phyloP scores from a whole-genome alignment of 2,329 filamentous ascomycete species.

The Stagonosporopsis cucurbitacearum region DNA sequence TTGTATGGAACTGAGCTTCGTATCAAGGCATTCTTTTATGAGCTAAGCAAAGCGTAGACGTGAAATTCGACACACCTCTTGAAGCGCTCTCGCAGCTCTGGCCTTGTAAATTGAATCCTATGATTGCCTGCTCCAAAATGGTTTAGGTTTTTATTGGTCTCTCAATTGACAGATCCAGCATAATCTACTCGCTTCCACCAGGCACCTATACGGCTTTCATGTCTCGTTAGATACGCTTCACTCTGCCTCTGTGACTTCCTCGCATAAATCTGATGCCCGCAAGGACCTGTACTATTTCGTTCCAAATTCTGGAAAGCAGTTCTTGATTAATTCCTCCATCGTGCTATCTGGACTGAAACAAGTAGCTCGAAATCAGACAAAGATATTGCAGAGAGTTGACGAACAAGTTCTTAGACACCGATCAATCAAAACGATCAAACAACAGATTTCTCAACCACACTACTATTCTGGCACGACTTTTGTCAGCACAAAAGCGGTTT shows the following conservation, averaged over 20 bases:
- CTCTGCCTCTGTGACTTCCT: constrained; percentile 1
- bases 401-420: too few species aligned
- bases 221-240: constrained; percentile 11
- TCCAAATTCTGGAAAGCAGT: neutral
- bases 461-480: too few species aligned
- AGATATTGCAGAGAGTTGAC: neutral
- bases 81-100: too few species aligned
- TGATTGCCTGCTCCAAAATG: too few species aligned
- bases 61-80: too few species aligned
- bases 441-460: too few species aligned
- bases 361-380: neutral
- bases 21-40: too few species aligned
- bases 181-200: constrained; percentile 8
- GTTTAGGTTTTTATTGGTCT: neutral
- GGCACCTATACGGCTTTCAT: constrained; percentile 12
- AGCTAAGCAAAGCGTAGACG: too few species aligned
- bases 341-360: neutral
- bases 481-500: too few species aligned
- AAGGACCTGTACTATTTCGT: constrained; percentile 3
- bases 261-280: constrained; percentile 4
- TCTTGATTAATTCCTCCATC: neutral
- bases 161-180: constrained; percentile 2
- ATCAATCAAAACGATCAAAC: too few species aligned
- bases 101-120: too few species aligned
- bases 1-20: too few species aligned